Base-by-base conservation (phyloP, 1,139 yeast genomes). In the Debaryomyces sp. region DNA sequence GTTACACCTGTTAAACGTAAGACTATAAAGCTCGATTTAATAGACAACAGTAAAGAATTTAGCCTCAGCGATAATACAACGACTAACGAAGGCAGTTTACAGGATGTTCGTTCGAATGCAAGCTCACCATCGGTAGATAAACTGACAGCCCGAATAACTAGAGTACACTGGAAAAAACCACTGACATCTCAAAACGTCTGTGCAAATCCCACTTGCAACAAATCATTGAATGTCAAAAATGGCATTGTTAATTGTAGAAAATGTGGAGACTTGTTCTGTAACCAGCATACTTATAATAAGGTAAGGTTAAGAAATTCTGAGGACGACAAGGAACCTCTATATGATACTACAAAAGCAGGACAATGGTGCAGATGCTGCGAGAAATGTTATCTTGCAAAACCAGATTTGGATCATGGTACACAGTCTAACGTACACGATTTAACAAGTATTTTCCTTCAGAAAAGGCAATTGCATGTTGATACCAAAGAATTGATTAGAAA, bases 251-350 rank as follows among this genome's bases (percentile, higher is more conserved):
- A 85, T 59, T 86, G 92, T 61, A 67, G 87, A 18, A 78, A 72
- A 54, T 91, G 97, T 68, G 97, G 97, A 0, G 66, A 73, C 26
- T 66, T 90, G 18, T 89, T 68, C 61, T 90, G 97, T 62, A 77
- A 78, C 50, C 68, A 66, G 24, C 96, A 91, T 68, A 77, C 90
- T 3, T 66, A 72, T 45, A 82, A 74, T 59, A 75, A 80, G 72
- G 68, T 73, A 72, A 46, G 75, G 73, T 57, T 66, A 54, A 33
- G 63, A 61, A 51, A 89, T 82, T 60, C 68, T 0, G 52, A 48
- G 0, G 36, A 32, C 2, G 48, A 5, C 49, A 72, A 43, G 73
- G 79, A 55, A 3, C 76, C 77, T 0, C 61, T 58, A 17, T 75
- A 70, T 55, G 71, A 67, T 44, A 49, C 66, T 13, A 44, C 54